Base-by-base conservation (phyloP, 2,329 filamentous ascomycete genomes). In the Coleophoma eucalyptorum region DNA sequence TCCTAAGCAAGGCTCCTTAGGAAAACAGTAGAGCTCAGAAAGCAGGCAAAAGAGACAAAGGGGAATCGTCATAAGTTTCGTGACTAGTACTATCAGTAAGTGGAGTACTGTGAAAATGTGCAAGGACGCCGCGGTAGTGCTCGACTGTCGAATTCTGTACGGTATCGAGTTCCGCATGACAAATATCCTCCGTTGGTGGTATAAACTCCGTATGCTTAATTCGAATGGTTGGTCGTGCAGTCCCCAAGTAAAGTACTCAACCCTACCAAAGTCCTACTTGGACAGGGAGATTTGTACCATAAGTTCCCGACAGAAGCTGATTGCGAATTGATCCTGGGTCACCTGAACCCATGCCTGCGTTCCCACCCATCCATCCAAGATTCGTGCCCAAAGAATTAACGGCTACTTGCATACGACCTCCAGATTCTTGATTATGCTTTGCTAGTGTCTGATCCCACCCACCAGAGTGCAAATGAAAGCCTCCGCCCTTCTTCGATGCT, bases 401-500 rank as follows among this genome's bases (percentile, higher is more conserved):
- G 34, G 92, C 94, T 41, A 84, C 80, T 55, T 86, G 83, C 69
- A 99, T 79, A 62, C 89, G 88, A 21, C 90, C 91, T 40, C 87
- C 86, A 5, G 90, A 93, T 58, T 87, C 84, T 58, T 94, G 84
- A 65, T 97, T 93, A 72, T 99, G 94, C 64, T 90, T 90, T 21
- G 83, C 76, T 42, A 99, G 74, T 61, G 84, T 89, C 68, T 94
- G 86, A 62, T 97, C 93, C 94, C 94, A 99, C 52, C 89, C 89
- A 48, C 89, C 91, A 43, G 90, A 89, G 63, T 96, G 89, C 57
- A 99, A 66, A 58, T 90, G 84, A 62, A 97, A 94, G 33, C 94
- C 94, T 26, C 90, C 92, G 11, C 90, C 93, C 59, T 89, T 82
- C 74, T 97, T 97, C 19, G 88, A 86, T 2, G 91, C 90, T 69